A percentile compares a stretch with the other conserved stretches of the same genome.
These are phyloP conservation scores for Ceratocystis huliohia DNA, from an alignment of 2,329 filamentous ascomycete species.

Conservation along the genomic window DNA sequence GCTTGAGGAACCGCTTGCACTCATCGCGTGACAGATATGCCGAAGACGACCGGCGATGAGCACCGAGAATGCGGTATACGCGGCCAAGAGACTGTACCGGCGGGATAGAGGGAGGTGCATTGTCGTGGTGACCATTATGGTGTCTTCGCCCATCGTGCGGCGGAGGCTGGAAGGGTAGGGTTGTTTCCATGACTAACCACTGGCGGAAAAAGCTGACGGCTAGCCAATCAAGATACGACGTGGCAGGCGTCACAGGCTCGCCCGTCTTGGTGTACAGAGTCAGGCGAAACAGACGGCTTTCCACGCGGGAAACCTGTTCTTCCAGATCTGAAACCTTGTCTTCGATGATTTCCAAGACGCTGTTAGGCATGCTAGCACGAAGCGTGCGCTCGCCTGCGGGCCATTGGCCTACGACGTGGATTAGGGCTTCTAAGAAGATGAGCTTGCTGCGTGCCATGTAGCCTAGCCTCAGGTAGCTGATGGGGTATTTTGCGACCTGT, in stretches of 20 bases:
- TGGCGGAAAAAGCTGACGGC: constrained; percentile 78
- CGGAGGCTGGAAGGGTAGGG: constrained; percentile 40
- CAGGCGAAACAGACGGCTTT: constrained; percentile 69
- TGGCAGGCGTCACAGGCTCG: constrained; percentile 68
- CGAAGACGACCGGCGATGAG: constrained; percentile 34
- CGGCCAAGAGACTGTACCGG: constrained; percentile 44
- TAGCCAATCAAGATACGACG: constrained; percentile 79
- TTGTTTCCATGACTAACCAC: constrained; percentile 85
- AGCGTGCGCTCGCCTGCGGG: constrained; percentile 67
- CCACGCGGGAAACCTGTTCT: constrained; percentile 66
- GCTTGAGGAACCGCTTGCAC: constrained; percentile 78
- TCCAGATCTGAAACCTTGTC: constrained; percentile 90
- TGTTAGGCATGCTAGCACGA: constrained; percentile 56
- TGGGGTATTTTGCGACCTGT: constrained; percentile 91
- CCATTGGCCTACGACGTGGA: constrained; percentile 93
- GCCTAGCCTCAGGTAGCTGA: constrained; percentile 79
- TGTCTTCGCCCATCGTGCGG: constrained; percentile 4
- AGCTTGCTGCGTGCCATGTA: constrained; percentile 73
- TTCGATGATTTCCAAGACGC: constrained; percentile 78
- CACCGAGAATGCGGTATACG: constrained; percentile 65
- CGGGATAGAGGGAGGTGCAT: constrained; percentile 29
- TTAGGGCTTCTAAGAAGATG: constrained; percentile 75
- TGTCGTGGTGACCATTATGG: constrained; percentile 24
- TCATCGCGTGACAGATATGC: constrained; percentile 73
- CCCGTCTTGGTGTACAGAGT: constrained; percentile 66